Conservation (phyloP, 352 stramenopile species). For the Globisporangium nunn region DNA sequence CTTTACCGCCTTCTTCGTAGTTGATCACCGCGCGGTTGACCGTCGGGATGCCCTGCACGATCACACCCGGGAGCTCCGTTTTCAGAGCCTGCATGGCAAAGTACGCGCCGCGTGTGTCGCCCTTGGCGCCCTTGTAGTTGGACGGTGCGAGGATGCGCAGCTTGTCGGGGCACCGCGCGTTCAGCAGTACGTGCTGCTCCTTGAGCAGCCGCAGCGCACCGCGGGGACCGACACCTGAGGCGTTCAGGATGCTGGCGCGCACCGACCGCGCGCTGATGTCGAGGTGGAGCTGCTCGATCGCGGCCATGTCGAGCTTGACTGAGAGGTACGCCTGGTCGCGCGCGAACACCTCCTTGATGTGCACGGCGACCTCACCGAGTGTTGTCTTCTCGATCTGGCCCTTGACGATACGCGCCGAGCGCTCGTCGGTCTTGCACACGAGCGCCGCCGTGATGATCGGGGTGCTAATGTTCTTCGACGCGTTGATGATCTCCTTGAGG, state of each 20-base stretch:
- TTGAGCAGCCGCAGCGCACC: constrained; percentile 71
- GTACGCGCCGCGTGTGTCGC: constrained; percentile 77
- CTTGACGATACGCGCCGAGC: constrained; percentile 97
- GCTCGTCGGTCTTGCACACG: constrained; percentile 94
- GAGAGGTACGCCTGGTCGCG: constrained; percentile 92
- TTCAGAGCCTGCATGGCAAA: constrained; percentile 96
- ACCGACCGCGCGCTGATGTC: constrained; percentile 92
- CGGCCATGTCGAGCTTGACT: constrained; percentile 95
- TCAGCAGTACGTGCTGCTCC: constrained; percentile 81
- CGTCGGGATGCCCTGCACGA: constrained; percentile 97
- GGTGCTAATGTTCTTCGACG: constrained; percentile 97
- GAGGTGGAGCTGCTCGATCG: constrained; percentile 96
- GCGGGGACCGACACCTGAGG: constrained; percentile 54
- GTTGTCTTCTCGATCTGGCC: constrained; percentile 99
- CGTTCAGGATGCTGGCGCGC: constrained; percentile 89
- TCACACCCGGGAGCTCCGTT: constrained; percentile 91
- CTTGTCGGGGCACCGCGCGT: constrained; percentile 77
- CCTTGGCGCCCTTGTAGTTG: constrained; percentile 84
- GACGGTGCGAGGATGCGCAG: constrained; percentile 72
- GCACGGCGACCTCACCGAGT: constrained; percentile 92
- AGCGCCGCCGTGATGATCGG: constrained; percentile 99
- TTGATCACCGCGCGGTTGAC: constrained; percentile 99
- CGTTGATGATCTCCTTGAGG: constrained; percentile 97
- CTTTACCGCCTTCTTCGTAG: constrained; percentile 91
- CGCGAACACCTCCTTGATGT: constrained; percentile 98